These are phyloP conservation scores for Pittosporum tobira DNA, from an alignment of 129 eudicot species.

Conservation along the genomic window DNA sequence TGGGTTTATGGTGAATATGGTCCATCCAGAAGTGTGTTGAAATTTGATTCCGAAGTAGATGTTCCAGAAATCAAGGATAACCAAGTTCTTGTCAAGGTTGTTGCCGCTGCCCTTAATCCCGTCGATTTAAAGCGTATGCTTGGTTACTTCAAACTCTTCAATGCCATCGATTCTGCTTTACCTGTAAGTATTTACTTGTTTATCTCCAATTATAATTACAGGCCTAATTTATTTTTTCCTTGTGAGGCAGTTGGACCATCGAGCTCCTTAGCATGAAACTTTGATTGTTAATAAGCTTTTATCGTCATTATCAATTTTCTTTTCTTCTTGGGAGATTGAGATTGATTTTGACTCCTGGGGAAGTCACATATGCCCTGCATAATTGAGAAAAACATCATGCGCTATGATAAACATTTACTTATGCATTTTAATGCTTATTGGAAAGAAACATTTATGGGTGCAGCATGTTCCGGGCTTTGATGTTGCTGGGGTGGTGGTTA, in stretches of 20 bases:
- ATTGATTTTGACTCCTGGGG: too few relatives aligned
- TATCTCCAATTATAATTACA: too few relatives aligned
- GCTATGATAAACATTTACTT: too few relatives aligned
- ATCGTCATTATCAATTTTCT: too few relatives aligned
- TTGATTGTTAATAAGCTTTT: too few relatives aligned
- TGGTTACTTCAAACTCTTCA: slow-evolving; percentile 56
- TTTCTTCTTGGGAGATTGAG: too few relatives aligned
- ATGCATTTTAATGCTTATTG: too few relatives aligned
- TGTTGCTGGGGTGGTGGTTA: slow-evolving; percentile 80
- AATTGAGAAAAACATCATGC: too few relatives aligned
- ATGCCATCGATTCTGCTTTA: slow-evolving; percentile 74
- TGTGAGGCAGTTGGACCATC: too few relatives aligned
- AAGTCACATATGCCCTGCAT: too few relatives aligned
- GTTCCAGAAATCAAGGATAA: slow-evolving; percentile 65
- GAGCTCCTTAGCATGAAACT: too few relatives aligned
- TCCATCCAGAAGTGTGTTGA: slow-evolving; percentile 50
- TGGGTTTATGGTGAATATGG: slow-evolving; percentile 85
- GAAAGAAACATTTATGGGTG: not conserved
- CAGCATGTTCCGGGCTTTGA: slow-evolving; percentile 85
- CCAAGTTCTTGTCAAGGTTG: slow-evolving; percentile 73
- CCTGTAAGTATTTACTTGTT: slow-evolving; percentile 38
- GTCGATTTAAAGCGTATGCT: slow-evolving; percentile 67
- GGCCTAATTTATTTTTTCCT: not conserved
- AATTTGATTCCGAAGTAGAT: slow-evolving; percentile 30
- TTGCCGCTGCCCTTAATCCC: slow-evolving; percentile 87